A percentile compares a stretch with the other conserved stretches of the same genome.
Conservation (phyloP, 2,329 filamentous ascomycete species). For the Paramyrothecium sp. region DNA sequence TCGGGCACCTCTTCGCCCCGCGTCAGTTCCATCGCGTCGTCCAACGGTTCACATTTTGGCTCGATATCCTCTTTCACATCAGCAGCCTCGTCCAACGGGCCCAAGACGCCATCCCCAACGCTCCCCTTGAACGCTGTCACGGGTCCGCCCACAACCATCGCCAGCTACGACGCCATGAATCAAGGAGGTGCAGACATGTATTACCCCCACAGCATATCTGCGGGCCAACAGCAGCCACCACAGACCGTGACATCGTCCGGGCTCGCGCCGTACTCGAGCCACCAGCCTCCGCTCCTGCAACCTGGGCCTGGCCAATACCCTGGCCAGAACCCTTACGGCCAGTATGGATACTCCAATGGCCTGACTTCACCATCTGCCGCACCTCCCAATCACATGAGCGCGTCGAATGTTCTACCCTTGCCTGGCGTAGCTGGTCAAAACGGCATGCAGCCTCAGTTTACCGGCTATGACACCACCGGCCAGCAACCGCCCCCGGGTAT, state of each 20-base stretch:
- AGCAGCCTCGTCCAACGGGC: conserved; percentile 57
- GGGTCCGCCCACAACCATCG: conserved; percentile 26
- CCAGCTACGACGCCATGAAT: conserved; percentile 67
- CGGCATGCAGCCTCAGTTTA: conserved; percentile 55
- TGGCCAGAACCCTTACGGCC: conserved; percentile 56
- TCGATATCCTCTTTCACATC: conserved; percentile 56
- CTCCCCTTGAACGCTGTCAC: conserved; percentile 48
- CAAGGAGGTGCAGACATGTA: conserved; percentile 81
- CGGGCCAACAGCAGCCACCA: conserved; percentile 70
- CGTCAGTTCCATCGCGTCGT: conserved; percentile 69
- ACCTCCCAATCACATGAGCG: conserved; percentile 67
- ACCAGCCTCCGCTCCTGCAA: conserved; percentile 74
- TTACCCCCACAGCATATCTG: conserved; percentile 77
- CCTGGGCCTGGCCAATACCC: conserved; percentile 70
- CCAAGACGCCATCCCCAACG: conserved; percentile 76
- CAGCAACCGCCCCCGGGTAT: conserved; percentile 90
- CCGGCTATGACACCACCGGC: conserved; percentile 76
- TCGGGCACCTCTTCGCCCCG: conserved; percentile 74
- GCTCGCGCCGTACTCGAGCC: conserved; percentile 75
- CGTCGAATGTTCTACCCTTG: conserved; percentile 64
- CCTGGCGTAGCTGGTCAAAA: conserved; percentile 56
- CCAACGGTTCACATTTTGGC: conserved; percentile 48
- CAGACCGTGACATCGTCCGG: conserved; percentile 74
- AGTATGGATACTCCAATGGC: conserved; percentile 75
- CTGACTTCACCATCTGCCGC: conserved; percentile 73